phyloP scores from a whole-genome alignment of 2,329 filamentous ascomycete genomes.

The Raffaelea arxii region DNA sequence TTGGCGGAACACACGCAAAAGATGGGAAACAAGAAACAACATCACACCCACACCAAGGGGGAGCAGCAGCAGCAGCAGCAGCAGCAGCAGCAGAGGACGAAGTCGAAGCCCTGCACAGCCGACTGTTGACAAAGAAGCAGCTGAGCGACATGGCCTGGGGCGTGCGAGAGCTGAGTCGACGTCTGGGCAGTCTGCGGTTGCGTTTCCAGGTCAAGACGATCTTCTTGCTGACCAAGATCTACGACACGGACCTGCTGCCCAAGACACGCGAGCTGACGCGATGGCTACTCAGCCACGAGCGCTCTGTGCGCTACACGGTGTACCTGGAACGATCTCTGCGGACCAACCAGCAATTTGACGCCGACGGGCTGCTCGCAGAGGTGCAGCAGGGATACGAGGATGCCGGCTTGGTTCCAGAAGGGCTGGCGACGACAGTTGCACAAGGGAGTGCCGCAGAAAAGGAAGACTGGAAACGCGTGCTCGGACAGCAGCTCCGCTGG shows the following conservation, averaged over 20 bases:
- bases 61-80: constrained; percentile 42
- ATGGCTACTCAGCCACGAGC: constrained; percentile 70
- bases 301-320: constrained; percentile 61
- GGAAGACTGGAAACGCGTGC: constrained; percentile 13
- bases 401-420: constrained; percentile 19
- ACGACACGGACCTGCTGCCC: constrained; percentile 69
- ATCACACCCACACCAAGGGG: constrained; percentile 3
- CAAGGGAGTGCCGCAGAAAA: constrained; percentile 21
- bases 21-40: too few relatives aligned
- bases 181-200: constrained; percentile 72
- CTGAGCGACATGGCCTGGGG: constrained; percentile 96
- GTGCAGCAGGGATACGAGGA: constrained; percentile 32
- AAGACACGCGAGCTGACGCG: constrained; percentile 67
- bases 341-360: constrained; percentile 64
- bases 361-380: constrained; percentile 55
- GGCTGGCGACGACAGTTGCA: too few relatives aligned
- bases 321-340: constrained; percentile 73
- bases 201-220: constrained; percentile 74
- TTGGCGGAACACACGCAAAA: too few relatives aligned
- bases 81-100: constrained; percentile 16
- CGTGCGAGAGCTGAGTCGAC: constrained; percentile 80
- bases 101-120: constrained; percentile 36
- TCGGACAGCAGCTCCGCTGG: constrained; percentile 55
- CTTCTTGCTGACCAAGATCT: constrained; percentile 85
- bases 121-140: constrained; percentile 90